These are phyloP conservation scores for Cladorrhinum sp. DNA, from an alignment of 2,329 filamentous ascomycete genomes.

Conservation along the genomic window DNA sequence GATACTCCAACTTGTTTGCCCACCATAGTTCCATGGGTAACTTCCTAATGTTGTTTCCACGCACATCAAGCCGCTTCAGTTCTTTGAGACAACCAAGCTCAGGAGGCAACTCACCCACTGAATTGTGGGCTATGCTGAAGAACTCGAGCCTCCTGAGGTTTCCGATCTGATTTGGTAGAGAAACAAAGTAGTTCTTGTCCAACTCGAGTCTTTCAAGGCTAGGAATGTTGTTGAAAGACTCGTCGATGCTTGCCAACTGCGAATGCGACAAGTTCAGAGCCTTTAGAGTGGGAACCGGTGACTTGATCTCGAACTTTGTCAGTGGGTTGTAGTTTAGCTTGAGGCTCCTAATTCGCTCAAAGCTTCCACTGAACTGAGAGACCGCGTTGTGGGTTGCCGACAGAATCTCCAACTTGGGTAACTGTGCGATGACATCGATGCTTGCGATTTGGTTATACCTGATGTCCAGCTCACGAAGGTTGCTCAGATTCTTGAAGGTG, in stretches of 20 bases:
- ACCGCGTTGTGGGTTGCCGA: slow-evolving; percentile 91
- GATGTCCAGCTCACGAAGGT: slow-evolving; percentile 85
- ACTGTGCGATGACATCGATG: slow-evolving; percentile 79
- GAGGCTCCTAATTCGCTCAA: slow-evolving; percentile 76
- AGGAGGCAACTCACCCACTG: slow-evolving; percentile 74
- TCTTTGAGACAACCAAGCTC: slow-evolving; percentile 87
- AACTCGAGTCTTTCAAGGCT: slow-evolving; percentile 84
- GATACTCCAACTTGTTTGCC: slow-evolving; percentile 81
- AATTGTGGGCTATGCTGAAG: slow-evolving; percentile 91
- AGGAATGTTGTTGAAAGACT: slow-evolving; percentile 80
- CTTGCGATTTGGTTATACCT: slow-evolving; percentile 88
- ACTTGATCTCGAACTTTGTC: slow-evolving; percentile 83
- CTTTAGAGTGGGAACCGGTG: slow-evolving; percentile 75
- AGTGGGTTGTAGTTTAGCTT: slow-evolving; percentile 94
- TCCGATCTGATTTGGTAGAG: slow-evolving; percentile 80
- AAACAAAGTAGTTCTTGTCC: slow-evolving; percentile 94
- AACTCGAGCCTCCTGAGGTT: slow-evolving; percentile 80
- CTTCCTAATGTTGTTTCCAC: slow-evolving; percentile 88
- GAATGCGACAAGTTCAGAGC: slow-evolving; percentile 86
- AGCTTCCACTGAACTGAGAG: slow-evolving; percentile 85
- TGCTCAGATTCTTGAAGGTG: slow-evolving; percentile 69
- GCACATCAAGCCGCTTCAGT: slow-evolving; percentile 79
- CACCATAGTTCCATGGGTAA: slow-evolving; percentile 96
- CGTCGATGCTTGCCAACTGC: slow-evolving; percentile 86
- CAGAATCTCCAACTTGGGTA: slow-evolving; percentile 84